These are phyloP conservation scores for Coleophoma crateriformis DNA, from an alignment of 2,329 filamentous ascomycete genomes.

Conservation along the genomic window DNA sequence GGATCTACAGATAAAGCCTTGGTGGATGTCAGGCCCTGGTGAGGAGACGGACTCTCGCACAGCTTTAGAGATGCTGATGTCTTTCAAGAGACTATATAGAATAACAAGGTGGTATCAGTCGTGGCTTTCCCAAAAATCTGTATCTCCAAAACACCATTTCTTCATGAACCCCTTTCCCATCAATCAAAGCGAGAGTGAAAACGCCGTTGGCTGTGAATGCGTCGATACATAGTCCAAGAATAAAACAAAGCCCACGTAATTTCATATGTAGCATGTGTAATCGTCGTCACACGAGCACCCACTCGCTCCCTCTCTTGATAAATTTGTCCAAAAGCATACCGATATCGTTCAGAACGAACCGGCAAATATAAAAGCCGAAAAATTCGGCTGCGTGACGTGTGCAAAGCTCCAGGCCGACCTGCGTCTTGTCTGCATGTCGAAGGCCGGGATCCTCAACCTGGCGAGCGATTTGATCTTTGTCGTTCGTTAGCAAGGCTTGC, in stretches of 20 bases:
- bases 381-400: slow-evolving; percentile 94
- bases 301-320: slow-evolving; percentile 93
- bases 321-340: slow-evolving; percentile 89
- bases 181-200: not conserved
- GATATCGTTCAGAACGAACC: slow-evolving; percentile 87
- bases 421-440: slow-evolving; percentile 85
- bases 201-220: not conserved
- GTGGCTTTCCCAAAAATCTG: not conserved
- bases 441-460: slow-evolving; percentile 94
- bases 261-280: not conserved
- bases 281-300: slow-evolving; percentile 54
- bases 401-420: slow-evolving; percentile 90
- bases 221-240: not conserved
- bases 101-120: not conserved
- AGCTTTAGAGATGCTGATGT: too few relatives aligned
- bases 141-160: not conserved
- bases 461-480: slow-evolving; percentile 83
- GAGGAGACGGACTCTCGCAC: too few relatives aligned
- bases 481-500: slow-evolving; percentile 19
- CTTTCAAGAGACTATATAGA: too few relatives aligned
- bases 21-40: too few relatives aligned
- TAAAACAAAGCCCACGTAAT: not conserved
- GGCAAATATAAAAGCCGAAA: slow-evolving; percentile 93
- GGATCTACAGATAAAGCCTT: too few relatives aligned
- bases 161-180: not conserved